Evolutionary conservation across 495 filamentous ascomycete species (phyloP).

Genomic region (Tetracladium marchalianum): DNA sequence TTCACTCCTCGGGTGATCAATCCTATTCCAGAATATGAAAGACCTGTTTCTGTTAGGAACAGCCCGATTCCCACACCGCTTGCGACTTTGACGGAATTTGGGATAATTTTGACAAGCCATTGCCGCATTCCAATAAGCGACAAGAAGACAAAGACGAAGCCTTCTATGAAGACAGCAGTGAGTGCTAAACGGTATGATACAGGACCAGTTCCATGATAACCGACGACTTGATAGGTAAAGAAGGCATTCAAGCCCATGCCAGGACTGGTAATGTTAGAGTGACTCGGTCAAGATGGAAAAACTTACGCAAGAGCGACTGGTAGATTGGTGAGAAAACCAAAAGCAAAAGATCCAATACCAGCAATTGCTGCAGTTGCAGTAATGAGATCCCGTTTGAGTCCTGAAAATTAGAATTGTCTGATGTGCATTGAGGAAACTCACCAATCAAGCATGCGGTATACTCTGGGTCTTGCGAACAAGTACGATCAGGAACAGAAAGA

Average conservation of each 20-base stretch:
- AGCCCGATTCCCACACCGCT: slow-evolving; percentile 73
- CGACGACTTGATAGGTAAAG: slow-evolving; percentile 80
- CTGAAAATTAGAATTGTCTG: slow-evolving; percentile 21
- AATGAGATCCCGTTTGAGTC: slow-evolving; percentile 63
- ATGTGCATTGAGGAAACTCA: slow-evolving; percentile 8
- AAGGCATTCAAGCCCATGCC: slow-evolving; percentile 82
- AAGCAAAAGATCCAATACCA: slow-evolving; percentile 37
- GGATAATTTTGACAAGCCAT: slow-evolving; percentile 74
- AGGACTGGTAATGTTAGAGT: slow-evolving; percentile 36
- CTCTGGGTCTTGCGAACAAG: slow-evolving; percentile 43
- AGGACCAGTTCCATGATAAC: slow-evolving; percentile 54
- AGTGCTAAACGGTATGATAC: slow-evolving; percentile 62
- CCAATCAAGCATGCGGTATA: slow-evolving; percentile 44
- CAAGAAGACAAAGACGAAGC: slow-evolving; percentile 51
- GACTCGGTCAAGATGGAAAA: slow-evolving; percentile 7
- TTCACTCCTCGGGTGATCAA: slow-evolving; percentile 46
- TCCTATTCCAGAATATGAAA: slow-evolving; percentile 69
- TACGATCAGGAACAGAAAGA: slow-evolving; percentile 25
- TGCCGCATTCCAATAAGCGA: slow-evolving; percentile 72
- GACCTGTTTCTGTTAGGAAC: slow-evolving; percentile 67
- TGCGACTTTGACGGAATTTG: slow-evolving; percentile 68
- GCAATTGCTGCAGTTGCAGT: slow-evolving; percentile 70
- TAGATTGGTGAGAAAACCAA: slow-evolving; percentile 45
- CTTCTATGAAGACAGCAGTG: slow-evolving; percentile 78
- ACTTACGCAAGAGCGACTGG: slow-evolving; percentile 49